phyloP scores from a whole-genome alignment of 306 rosid genomes.

The Vicia villosa region DNA sequence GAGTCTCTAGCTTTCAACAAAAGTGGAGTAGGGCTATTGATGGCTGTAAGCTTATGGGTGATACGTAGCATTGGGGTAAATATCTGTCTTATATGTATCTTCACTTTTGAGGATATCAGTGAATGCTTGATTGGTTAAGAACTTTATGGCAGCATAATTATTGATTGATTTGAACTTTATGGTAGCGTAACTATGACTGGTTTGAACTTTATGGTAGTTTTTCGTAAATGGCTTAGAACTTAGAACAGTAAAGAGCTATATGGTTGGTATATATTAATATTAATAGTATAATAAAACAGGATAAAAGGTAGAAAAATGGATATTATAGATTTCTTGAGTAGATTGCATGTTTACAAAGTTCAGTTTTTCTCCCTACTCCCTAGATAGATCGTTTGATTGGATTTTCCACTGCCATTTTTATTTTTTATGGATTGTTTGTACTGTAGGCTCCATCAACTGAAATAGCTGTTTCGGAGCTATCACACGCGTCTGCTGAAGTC shows the following conservation, averaged over 20 bases:
- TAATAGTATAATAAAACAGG: neutral
- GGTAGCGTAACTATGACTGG: no score
- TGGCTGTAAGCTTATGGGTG: constrained; percentile 97
- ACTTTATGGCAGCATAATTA: neutral
- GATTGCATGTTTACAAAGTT: no score
- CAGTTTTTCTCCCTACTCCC: no score
- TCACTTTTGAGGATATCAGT: constrained; percentile 23
- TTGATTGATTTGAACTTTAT: no score
- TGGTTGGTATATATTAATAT: no score
- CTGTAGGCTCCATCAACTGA: constrained; percentile 91
- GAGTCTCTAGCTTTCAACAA: constrained; percentile 94
- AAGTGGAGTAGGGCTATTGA: constrained; percentile 92
- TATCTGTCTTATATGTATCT: constrained; percentile 20
- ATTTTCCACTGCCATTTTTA: constrained; percentile 13
- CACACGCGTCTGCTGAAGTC: constrained; percentile 88
- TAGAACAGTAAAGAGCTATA: neutral
- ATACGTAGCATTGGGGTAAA: constrained; percentile 91
- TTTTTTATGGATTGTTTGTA: constrained; percentile 37
- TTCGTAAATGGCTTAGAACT: neutral
- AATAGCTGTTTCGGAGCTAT: constrained; percentile 84
- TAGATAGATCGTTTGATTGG: neutral
- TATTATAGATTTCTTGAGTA: no score
- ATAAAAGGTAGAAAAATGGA: neutral
- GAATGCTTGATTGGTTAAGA: constrained; percentile 25
- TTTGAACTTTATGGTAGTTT: neutral